Percentiles rank a stretch among this genome's conserved stretches.
phyloP scores from a whole-genome alignment of 495 filamentous ascomycete genomes.

The Penicillium bovifimosum region DNA sequence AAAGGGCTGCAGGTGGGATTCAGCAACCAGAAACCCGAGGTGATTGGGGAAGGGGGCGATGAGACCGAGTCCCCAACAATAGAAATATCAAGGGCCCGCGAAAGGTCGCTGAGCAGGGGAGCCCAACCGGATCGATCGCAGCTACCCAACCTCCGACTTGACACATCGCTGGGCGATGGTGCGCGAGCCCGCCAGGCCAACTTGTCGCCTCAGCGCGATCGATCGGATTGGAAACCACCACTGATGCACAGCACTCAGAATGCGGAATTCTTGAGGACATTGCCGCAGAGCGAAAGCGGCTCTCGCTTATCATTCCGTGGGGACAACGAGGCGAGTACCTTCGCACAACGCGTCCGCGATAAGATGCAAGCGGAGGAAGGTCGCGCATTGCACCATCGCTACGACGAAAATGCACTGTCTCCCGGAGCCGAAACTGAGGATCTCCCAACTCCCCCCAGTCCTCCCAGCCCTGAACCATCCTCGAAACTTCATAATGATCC shows the following conservation, averaged over 20 bases:
- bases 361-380: constrained; percentile 72
- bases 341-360: constrained; percentile 54
- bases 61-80: constrained; percentile 63
- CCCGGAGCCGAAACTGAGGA: constrained; percentile 24
- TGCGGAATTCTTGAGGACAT: constrained; percentile 35
- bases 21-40: constrained; percentile 55
- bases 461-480: not conserved
- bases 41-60: constrained; percentile 86
- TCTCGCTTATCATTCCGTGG: constrained; percentile 41
- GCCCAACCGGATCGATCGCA: constrained; percentile 5
- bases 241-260: constrained; percentile 32
- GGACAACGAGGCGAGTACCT: constrained; percentile 41
- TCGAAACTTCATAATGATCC: constrained; percentile 24
- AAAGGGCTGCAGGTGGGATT: constrained; percentile 72
- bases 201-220: constrained; percentile 11
- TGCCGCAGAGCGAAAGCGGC: constrained; percentile 27
- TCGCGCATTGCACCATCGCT: constrained; percentile 52
- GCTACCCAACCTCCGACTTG: constrained; percentile 29
- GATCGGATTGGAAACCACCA: constrained; percentile 23
- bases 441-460: constrained; percentile 9
- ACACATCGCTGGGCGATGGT: constrained; percentile 36
- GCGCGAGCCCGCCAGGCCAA: constrained; percentile 4
- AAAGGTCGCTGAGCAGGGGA: constrained; percentile 34
- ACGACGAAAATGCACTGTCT: constrained; percentile 26
- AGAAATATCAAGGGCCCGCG: constrained; percentile 56